Conservation (phyloP, 345 rosid species). For the Citrus glauca region DNA sequence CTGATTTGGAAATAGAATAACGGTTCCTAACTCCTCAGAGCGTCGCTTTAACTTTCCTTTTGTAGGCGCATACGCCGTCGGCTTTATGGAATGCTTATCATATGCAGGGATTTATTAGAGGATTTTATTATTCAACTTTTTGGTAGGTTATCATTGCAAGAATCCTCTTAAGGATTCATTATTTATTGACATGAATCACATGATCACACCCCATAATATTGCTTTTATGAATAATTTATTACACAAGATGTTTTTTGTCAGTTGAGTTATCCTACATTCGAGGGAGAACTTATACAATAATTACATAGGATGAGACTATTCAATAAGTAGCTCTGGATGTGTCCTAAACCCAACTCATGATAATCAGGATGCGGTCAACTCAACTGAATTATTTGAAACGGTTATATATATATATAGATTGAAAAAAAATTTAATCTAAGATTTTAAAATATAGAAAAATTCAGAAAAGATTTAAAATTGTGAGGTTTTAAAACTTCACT, state of each 20-base stretch:
- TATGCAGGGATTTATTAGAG: background rate
- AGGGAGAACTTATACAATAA: no score
- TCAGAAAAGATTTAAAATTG: fast-evolving
- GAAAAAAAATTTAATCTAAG: no score
- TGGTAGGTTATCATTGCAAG: background rate
- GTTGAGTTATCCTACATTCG: no score
- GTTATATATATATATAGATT: no score
- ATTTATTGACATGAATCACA: background rate
- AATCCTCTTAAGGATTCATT: background rate
- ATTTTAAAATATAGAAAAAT: no score
- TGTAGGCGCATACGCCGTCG: slow-evolving; percentile 33
- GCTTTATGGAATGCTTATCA: slow-evolving; percentile 5
- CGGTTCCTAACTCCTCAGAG: slow-evolving; percentile 29
- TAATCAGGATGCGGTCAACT: no score
- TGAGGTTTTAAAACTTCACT: no score
- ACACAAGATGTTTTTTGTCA: no score
- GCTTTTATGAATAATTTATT: background rate
- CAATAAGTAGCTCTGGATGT: no score
- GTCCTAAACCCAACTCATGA: no score
- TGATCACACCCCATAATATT: background rate
- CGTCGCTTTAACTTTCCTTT: slow-evolving; percentile 57
- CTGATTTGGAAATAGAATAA: slow-evolving; percentile 38
- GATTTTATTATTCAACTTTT: background rate
- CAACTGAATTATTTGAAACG: no score
- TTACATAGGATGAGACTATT: background rate